phyloP scores from a whole-genome alignment of 495 filamentous ascomycete genomes.

The Oidiodendron maius region DNA sequence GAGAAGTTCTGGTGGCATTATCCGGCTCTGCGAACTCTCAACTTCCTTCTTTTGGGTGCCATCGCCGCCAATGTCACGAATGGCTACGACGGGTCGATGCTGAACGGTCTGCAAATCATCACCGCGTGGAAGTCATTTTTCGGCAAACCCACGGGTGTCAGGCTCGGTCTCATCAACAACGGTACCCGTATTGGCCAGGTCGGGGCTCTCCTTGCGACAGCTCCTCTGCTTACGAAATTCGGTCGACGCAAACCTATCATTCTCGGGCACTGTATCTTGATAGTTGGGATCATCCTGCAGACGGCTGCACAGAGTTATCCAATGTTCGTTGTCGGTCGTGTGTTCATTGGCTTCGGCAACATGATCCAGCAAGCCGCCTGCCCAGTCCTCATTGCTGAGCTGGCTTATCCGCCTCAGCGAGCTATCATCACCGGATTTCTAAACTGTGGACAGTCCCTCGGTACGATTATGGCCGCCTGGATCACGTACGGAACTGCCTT shows the following conservation, averaged over 20 bases:
- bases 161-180: slow-evolving; percentile 33
- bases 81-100: slow-evolving; percentile 14
- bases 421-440: slow-evolving; percentile 58
- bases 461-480: slow-evolving; percentile 37
- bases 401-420: slow-evolving; percentile 48
- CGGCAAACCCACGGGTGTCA: slow-evolving; percentile 12
- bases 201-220: slow-evolving; percentile 49
- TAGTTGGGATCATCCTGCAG: slow-evolving; percentile 50
- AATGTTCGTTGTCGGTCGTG: slow-evolving; percentile 33
- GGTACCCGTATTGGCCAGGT: slow-evolving; percentile 52
- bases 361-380: slow-evolving; percentile 50
- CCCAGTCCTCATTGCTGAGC: slow-evolving; percentile 44
- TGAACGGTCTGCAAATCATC: slow-evolving; percentile 13
- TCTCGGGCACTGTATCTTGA: slow-evolving; percentile 50
- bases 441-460: slow-evolving; percentile 54
- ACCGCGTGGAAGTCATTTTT: slow-evolving; percentile 11
- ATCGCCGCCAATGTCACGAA: slow-evolving; percentile 18
- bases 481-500: slow-evolving; percentile 3
- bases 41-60: slow-evolving; percentile 16
- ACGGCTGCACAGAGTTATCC: slow-evolving; percentile 28
- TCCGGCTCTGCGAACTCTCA: slow-evolving; percentile 13
- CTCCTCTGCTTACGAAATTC: slow-evolving; percentile 41
- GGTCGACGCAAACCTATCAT: slow-evolving; percentile 53
- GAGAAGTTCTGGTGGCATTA: slow-evolving; percentile 20
- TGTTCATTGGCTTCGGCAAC: slow-evolving; percentile 40